Conservation (phyloP, 2,329 filamentous ascomycete species). For the Albophoma yamanashiensis region DNA sequence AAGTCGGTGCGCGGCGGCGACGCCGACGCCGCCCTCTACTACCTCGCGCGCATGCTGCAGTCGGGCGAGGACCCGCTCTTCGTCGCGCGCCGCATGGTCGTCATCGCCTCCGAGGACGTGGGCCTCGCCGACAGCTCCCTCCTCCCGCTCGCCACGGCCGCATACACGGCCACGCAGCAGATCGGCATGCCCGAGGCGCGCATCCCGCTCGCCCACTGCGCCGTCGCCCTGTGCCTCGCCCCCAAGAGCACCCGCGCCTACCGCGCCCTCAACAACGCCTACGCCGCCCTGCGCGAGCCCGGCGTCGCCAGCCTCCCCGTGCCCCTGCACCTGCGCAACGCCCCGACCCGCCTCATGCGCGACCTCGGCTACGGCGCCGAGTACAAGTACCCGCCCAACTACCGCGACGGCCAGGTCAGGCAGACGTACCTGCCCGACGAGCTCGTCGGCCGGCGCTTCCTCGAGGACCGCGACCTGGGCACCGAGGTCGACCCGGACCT, state of each 20-base stretch:
- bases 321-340: conserved; percentile 81
- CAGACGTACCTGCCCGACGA: conserved; percentile 87
- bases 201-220: conserved; percentile 81
- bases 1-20: conserved; percentile 87
- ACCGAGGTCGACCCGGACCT: conserved; percentile 65
- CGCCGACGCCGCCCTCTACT: conserved; percentile 83
- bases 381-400: conserved; percentile 97
- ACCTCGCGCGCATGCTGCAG: conserved; percentile 89
- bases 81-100: conserved; percentile 84
- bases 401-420: conserved; percentile 64
- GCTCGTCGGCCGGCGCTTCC: conserved; percentile 58
- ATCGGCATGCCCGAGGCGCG: conserved; percentile 92
- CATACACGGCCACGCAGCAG: conserved; percentile 82
- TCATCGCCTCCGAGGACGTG: conserved; percentile 90
- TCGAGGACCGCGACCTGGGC: conserved; percentile 74
- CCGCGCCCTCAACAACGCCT: conserved; percentile 69
- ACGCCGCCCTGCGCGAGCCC: conserved; percentile 68
- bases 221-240: conserved; percentile 69
- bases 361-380: conserved; percentile 82
- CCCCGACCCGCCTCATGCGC: conserved; percentile 85
- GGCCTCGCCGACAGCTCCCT: conserved; percentile 81
- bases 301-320: conserved; percentile 74
- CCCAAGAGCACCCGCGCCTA: conserved; percentile 86
- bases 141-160: conserved; percentile 71
- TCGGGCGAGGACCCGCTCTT: conserved; percentile 90